Conservation (phyloP, 2,329 filamentous ascomycete genomes). For the Alternaria conjuncta region DNA sequence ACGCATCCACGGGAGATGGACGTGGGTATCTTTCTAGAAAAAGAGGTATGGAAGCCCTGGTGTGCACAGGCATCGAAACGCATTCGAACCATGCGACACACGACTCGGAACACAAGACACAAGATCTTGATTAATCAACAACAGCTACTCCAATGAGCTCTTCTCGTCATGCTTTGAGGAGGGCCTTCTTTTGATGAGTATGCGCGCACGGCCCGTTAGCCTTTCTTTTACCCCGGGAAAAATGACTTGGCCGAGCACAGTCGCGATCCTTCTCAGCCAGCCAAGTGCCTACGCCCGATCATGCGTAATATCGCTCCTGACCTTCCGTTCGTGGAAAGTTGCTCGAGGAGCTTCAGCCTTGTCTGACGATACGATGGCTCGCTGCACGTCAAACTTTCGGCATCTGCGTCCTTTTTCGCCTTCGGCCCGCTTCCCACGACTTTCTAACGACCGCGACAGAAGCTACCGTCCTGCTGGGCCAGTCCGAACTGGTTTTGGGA, state of each 20-base stretch:
- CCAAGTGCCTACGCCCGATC: neutral
- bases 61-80: neutral
- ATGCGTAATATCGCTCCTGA: constrained; percentile 9
- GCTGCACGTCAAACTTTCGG: neutral
- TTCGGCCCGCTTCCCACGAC: neutral
- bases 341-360: neutral
- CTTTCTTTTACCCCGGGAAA: constrained; percentile 13
- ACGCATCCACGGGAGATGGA: neutral
- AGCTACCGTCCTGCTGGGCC: neutral
- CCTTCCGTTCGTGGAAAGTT: constrained; percentile 1
- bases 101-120: neutral
- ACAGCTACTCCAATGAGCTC: neutral
- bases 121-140: neutral
- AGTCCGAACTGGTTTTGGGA: neutral
- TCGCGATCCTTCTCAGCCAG: neutral
- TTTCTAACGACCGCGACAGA: neutral
- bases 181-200: neutral
- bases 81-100: neutral
- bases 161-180: neutral
- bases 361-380: neutral
- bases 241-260: constrained; percentile 8
- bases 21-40: neutral
- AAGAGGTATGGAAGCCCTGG: neutral
- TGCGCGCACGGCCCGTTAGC: constrained; percentile 6
- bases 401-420: neutral